Evolutionary conservation across 345 rosid species (phyloP), one percentile per base, ranked within the genome.

Genomic region (Hibiscus tridactylites): DNA sequence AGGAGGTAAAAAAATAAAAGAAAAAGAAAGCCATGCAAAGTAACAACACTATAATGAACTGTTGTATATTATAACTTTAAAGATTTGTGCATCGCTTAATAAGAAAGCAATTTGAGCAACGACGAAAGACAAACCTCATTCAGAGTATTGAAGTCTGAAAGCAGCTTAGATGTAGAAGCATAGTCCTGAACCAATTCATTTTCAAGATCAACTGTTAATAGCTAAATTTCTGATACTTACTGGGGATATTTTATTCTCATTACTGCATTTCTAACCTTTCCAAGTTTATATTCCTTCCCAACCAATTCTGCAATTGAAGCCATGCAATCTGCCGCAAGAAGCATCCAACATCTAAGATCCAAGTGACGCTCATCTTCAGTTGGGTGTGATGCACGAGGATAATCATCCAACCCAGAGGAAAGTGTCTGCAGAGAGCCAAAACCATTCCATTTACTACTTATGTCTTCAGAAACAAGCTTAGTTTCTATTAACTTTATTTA

Each of bases 331-430:
- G 96, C 96, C 4, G 93, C 96, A 70, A 94, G 96, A 79, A 86
- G 88, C 93, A 94, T 91, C 96, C 98, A 94, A 70, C 96, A 90
- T 82, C 97, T 88, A 65, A 94, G 97, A 82, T 94, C 96, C 76
- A 91, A 73, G 80, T 94, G 98, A 29, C 85, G 92, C 78, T 94
- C 98, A 64, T 94, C 93, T 44, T 81, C 91, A 77, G 62, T 88
- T 50, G 98, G 98, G 64, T 91, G 98, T 71, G 97, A 94, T 71
- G 98, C 96, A 70, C 95, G 95, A 2, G 98, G 98, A 82, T 88
- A 90, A 82, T 94, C 96, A 76, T 94, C 98, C 35, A 94, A 75
- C 52, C 98, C 96, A 73, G 98, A 94, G 33, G 93, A 84, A 21
- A 90, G 81, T 28, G 92, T 75, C 96, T 90, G 77, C 50, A 72